phyloP scores from a whole-genome alignment of 108 stramenopile genomes.

The Skeletonema marinoi region DNA sequence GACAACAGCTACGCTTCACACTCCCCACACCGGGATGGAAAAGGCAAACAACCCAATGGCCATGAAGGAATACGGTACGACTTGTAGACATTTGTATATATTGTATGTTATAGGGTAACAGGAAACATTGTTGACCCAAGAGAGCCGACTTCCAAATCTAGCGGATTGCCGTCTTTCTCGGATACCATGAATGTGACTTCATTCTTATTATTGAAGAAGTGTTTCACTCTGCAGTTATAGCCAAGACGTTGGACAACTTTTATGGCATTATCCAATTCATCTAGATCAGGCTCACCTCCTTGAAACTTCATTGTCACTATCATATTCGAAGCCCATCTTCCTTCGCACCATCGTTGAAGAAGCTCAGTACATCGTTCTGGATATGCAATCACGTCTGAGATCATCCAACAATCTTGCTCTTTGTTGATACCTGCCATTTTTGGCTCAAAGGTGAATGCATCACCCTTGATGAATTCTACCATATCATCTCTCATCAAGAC shows the following conservation, averaged over 20 bases:
- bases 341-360: constrained; percentile 45
- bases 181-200: constrained; percentile 64
- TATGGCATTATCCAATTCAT: constrained; percentile 37
- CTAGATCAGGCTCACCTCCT: constrained; percentile 36
- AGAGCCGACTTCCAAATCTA: constrained; percentile 5
- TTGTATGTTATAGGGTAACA: too few relatives aligned
- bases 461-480: constrained; percentile 53
- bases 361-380: constrained; percentile 54
- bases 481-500: constrained; percentile 48
- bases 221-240: constrained; percentile 45
- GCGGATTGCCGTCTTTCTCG: background rate
- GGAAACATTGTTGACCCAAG: background rate
- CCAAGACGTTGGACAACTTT: constrained; percentile 29
- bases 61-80: too few relatives aligned
- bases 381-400: constrained; percentile 66
- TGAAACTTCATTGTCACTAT: constrained; percentile 69
- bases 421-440: background rate
- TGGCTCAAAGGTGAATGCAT: constrained; percentile 60
- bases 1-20: too few relatives aligned
- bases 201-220: constrained; percentile 75
- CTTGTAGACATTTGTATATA: too few relatives aligned
- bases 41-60: too few relatives aligned
- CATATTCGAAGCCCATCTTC: constrained; percentile 34
- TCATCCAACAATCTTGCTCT: constrained; percentile 52
- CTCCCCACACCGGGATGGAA: background rate